These are phyloP conservation scores for Tylopilus sp. DNA, from an alignment of 768 basidiomycete genomes.

Conservation along the genomic window DNA sequence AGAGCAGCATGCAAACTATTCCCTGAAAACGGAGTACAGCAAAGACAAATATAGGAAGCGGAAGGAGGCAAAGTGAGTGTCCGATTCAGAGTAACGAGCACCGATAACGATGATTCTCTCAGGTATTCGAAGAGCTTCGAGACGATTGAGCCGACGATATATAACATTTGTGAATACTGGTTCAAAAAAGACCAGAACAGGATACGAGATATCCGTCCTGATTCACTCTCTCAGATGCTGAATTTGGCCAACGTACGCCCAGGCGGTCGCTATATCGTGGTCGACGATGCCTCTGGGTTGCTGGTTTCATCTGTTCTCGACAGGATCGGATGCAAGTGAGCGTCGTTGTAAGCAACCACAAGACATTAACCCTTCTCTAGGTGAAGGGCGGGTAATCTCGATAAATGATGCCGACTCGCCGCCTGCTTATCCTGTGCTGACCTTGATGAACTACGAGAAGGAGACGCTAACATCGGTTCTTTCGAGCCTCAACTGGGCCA, in stretches of 20 bases:
- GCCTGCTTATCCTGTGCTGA: slow-evolving; percentile 82
- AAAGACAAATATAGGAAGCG: slow-evolving; percentile 98
- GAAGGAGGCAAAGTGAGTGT: slow-evolving; percentile 89
- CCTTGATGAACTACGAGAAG: slow-evolving; percentile 81
- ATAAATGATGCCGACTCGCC: slow-evolving; percentile 91
- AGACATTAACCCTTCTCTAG: slow-evolving; percentile 36
- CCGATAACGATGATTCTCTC: background rate
- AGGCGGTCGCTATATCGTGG: slow-evolving; percentile 82
- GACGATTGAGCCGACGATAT: slow-evolving; percentile 81
- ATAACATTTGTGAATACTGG: slow-evolving; percentile 89
- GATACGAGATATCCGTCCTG: slow-evolving; percentile 80
- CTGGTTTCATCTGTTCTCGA: slow-evolving; percentile 83
- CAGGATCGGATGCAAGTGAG: slow-evolving; percentile 70
- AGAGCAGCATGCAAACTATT: slow-evolving; percentile 87
- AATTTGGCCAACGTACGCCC: slow-evolving; percentile 80
- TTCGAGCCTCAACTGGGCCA: slow-evolving; percentile 85
- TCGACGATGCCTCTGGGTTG: slow-evolving; percentile 91
- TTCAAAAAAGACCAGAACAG: slow-evolving; percentile 78
- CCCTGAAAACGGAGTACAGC: slow-evolving; percentile 94
- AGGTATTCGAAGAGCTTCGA: slow-evolving; percentile 89
- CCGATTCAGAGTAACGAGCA: background rate
- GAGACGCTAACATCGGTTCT: slow-evolving; percentile 51
- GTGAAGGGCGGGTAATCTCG: slow-evolving; percentile 75
- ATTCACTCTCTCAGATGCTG: slow-evolving; percentile 86
- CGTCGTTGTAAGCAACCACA: background rate